Base-by-base conservation (phyloP, 352 stramenopile species). In the Phytophthora quininea region DNA sequence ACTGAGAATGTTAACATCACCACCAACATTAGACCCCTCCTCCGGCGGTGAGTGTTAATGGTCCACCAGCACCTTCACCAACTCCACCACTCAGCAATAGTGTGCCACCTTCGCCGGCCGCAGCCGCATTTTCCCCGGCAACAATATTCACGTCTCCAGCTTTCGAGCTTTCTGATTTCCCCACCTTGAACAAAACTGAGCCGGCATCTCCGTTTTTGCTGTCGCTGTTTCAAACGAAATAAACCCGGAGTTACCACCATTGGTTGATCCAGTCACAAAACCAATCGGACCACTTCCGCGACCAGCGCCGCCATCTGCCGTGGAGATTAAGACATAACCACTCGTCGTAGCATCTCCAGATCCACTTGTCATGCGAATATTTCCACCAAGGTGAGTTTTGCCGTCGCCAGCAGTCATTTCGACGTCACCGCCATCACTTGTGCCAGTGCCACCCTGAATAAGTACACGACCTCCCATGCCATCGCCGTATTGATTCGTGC, bases 211-310 rank as follows among this genome's bases (percentile, higher is more conserved):
- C 62, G 24, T 45, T 32, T 32, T 31, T 35, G 73, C 67, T 15
- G 30, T n/a, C 14, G 62, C 69, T 8, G 73, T 78, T 15, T 54
- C 55, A 43, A 82, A 68, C 3, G 58, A 75, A 54, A 82, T 72
- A 6, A 66, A 40, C 12, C 76, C 76, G 3, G 73, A 80, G 60
- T 67, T 55, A 7, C 64, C 71, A 31, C 73, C 76, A 57, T 76
- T 32, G 0, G 73, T 67, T 31, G 53, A 40, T 33, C 76, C 76
- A 30, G 69, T 79, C 35, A 76, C 54, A 12, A 84, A 73, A 11
- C 43, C 58, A 32, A 84, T 46, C 1, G 40, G 45, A 1, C 76
- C 73, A 24, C 76, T 79, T 12, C 64, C 56, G 35, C 58, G 69
- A 5, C 61, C 57, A 29, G 30, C 56, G 1, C 62, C 67, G 31